Conservation (phyloP, 331 rosid species). For the Quercus lobata region DNA sequence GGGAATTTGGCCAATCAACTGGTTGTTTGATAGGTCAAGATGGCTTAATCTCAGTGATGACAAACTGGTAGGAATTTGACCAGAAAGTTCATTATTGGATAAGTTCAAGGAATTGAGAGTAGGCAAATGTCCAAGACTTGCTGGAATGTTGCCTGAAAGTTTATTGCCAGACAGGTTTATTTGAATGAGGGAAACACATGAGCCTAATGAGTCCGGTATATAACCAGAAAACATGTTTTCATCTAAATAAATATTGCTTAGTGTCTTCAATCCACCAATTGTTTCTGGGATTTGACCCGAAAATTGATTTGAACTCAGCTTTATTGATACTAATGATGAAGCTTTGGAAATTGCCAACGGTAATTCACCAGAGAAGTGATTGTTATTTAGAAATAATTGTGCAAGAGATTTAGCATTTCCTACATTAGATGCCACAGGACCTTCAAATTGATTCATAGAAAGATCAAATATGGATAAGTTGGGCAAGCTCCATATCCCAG, state of each 20-base stretch:
- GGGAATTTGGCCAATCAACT: slow-evolving; percentile 64
- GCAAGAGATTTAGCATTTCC: slow-evolving; percentile 68
- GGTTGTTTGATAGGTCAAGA: slow-evolving; percentile 78
- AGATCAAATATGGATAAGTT: slow-evolving; percentile 53
- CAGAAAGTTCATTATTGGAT: slow-evolving; percentile 65
- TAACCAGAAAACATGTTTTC: slow-evolving; percentile 61
- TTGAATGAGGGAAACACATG: slow-evolving; percentile 54
- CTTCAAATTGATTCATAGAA: slow-evolving; percentile 72
- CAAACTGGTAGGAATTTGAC: slow-evolving; percentile 61
- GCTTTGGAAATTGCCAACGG: slow-evolving; percentile 58
- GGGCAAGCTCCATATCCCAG: slow-evolving; percentile 80
- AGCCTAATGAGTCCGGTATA: slow-evolving; percentile 71
- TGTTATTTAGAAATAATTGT: slow-evolving; percentile 46
- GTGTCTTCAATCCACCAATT: slow-evolving; percentile 63
- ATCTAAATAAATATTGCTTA: slow-evolving; percentile 47
- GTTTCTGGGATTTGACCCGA: slow-evolving; percentile 61
- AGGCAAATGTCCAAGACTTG: slow-evolving; percentile 56
- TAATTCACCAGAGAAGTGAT: slow-evolving; percentile 67
- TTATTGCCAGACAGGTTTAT: slow-evolving; percentile 65
- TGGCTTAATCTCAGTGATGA: slow-evolving; percentile 63
- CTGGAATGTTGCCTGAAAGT: slow-evolving; percentile 61
- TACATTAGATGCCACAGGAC: slow-evolving; percentile 58
- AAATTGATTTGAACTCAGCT: slow-evolving; percentile 52
- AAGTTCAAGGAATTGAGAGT: slow-evolving; percentile 76
- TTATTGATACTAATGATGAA: slow-evolving; percentile 50